These are phyloP conservation scores for Naematelia encephala DNA, from an alignment of 768 basidiomycete species.

Conservation along the genomic window DNA sequence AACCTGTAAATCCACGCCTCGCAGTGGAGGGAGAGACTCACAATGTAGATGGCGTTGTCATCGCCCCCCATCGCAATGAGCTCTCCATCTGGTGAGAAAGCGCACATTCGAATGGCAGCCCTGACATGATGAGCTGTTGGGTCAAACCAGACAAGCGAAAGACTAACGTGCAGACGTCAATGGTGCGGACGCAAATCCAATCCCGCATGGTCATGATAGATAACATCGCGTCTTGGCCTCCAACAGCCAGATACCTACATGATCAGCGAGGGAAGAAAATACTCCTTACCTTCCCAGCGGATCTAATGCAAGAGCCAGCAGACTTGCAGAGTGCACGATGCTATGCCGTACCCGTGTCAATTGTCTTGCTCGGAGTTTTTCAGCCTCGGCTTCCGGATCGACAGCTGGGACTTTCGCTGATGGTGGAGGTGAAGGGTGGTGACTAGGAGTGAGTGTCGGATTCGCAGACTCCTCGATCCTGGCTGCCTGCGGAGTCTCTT, in stretches of 20 bases:
- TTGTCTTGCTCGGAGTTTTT: constrained; percentile 11
- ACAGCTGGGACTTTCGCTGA: constrained; percentile 6
- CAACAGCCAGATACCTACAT: constrained; percentile 31
- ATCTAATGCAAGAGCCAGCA: constrained; percentile 32
- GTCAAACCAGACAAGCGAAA: background rate
- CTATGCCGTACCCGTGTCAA: constrained; percentile 32
- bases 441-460: constrained; percentile 8
- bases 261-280: background rate
- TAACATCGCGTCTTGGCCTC: constrained; percentile 44
- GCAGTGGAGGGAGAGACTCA: constrained; percentile 12
- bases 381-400: background rate
- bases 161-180: constrained; percentile 41
- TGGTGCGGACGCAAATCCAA: constrained; percentile 41
- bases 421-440: constrained; percentile 8
- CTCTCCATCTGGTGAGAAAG: constrained; percentile 43
- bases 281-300: constrained; percentile 27
- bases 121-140: constrained; percentile 15
- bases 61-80: constrained; percentile 41
- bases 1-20: background rate
- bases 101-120: constrained; percentile 35
- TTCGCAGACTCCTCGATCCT: constrained; percentile 4
- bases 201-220: constrained; percentile 36
- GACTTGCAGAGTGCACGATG: constrained; percentile 27
- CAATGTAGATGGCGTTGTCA: constrained; percentile 34
- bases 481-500: background rate